Evolutionary conservation across 176 grass and related monocot genomes (phyloP).

Genomic region (Musa schizocarpa): DNA sequence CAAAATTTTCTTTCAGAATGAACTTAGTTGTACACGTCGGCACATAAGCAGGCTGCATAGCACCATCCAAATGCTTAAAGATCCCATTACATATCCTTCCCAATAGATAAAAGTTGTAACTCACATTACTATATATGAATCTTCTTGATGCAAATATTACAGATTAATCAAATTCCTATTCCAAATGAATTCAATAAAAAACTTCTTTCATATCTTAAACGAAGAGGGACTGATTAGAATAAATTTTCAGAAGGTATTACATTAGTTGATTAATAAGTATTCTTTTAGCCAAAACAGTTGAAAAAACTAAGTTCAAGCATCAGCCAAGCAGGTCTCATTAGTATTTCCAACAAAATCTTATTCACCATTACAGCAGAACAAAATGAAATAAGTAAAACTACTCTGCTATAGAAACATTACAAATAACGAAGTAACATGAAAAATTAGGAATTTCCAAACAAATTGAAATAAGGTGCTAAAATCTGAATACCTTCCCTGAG

Average conservation of each 20-base stretch:
- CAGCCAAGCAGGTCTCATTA: neutral
- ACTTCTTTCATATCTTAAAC: neutral
- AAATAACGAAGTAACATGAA: neutral
- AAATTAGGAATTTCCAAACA: neutral
- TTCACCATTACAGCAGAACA: neutral
- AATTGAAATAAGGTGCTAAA: neutral
- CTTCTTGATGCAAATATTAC: neutral
- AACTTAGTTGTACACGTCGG: no score
- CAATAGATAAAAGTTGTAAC: neutral
- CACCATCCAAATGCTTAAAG: neutral
- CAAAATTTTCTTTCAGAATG: no score
- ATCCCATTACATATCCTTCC: neutral
- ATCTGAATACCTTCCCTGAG: conserved; percentile 57
- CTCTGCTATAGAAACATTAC: neutral
- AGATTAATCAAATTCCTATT: neutral
- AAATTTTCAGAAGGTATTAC: no score
- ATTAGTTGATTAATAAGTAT: neutral
- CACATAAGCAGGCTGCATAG: neutral
- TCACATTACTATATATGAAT: neutral
- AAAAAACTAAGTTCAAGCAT: neutral
- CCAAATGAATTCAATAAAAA: neutral
- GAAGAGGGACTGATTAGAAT: neutral
- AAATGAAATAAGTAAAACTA: neutral
- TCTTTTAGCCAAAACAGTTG: neutral
- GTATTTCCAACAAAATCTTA: neutral